Evolutionary conservation across 2,329 filamentous ascomycete genomes (phyloP).

Genomic region (Aspergillus thermomutatus): DNA sequence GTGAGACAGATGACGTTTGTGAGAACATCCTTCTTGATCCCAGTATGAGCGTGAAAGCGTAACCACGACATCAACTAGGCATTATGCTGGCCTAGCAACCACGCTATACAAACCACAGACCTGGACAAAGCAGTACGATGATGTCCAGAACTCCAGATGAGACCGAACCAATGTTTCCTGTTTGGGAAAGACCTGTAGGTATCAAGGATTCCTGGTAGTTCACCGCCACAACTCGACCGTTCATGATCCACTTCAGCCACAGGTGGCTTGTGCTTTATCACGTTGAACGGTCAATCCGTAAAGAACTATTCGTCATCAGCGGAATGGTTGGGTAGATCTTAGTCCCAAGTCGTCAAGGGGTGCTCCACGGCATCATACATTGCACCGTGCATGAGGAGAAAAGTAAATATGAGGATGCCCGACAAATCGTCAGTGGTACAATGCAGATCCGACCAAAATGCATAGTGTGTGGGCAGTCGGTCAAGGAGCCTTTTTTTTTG

Average conservation of each 20-base stretch:
- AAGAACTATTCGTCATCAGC: neutral
- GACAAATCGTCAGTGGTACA: neutral
- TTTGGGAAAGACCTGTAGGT: neutral
- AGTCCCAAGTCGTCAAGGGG: neutral
- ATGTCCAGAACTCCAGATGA: neutral
- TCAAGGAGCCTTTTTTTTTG: neutral
- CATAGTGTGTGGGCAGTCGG: neutral
- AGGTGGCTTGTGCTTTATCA: constrained; percentile 9
- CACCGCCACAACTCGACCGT: constrained; percentile 16
- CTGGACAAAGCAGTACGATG: neutral
- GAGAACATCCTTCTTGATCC: neutral
- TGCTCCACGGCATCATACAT: neutral
- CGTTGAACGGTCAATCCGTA: neutral
- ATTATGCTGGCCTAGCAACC: neutral
- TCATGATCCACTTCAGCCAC: constrained; percentile 10
- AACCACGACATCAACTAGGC: neutral
- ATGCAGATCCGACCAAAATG: neutral
- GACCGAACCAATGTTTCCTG: neutral
- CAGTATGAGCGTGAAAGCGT: neutral
- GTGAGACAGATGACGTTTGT: neutral
- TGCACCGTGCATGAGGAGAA: neutral
- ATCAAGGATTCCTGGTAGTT: neutral
- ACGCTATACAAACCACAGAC: neutral
- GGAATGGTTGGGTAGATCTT: neutral
- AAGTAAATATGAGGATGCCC: neutral